phyloP scores from a whole-genome alignment of 2,329 filamentous ascomycete genomes.

The Periconia digitata region DNA sequence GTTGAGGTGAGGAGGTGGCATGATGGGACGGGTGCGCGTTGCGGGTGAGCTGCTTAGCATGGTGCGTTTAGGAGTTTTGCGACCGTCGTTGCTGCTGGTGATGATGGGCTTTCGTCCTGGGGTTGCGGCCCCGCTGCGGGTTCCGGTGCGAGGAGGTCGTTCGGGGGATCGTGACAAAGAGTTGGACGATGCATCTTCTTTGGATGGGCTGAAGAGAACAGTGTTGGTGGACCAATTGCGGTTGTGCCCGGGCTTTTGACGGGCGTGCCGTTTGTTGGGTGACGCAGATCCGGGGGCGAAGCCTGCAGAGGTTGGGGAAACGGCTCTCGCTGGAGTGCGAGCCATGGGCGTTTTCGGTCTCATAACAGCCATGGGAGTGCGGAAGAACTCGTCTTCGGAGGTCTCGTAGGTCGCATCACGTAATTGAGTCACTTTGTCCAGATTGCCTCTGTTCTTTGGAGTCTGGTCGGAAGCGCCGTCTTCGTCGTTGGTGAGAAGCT shows the following conservation, averaged over 20 bases:
- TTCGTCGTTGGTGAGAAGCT: conserved; percentile 74
- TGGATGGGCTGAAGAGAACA: conserved; percentile 74
- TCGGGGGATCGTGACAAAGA: conserved; percentile 36
- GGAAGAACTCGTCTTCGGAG: conserved; percentile 48
- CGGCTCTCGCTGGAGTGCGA: conserved; percentile 20
- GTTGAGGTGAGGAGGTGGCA: conserved; percentile 53
- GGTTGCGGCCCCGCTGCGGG: conserved; percentile 36
- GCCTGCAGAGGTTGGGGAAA: conserved; percentile 34
- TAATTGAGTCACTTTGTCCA: conserved; percentile 32
- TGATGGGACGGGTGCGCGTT: conserved; percentile 30
- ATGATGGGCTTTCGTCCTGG: conserved; percentile 22
- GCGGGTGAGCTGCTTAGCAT: conserved; percentile 28
- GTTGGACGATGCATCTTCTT: conserved; percentile 43
- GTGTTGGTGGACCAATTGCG: conserved; percentile 81
- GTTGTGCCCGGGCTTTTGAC: conserved; percentile 55
- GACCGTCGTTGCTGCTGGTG: conserved; percentile 19
- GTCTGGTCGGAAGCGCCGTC: conserved; percentile 40
- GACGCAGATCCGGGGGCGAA: conserved; percentile 35
- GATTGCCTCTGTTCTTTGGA: conserved; percentile 16
- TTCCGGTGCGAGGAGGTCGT: conserved; percentile 29
- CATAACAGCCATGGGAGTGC: conserved; percentile 43
- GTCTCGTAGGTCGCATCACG: conserved; percentile 29
- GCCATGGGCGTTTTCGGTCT: conserved; percentile 28
- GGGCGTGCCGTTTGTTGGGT: conserved; percentile 24
- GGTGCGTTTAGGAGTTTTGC: conserved; percentile 49